Evolutionary conservation across 2,329 filamentous ascomycete genomes (phyloP).

Genomic region (Incumbomyces delicatus): DNA sequence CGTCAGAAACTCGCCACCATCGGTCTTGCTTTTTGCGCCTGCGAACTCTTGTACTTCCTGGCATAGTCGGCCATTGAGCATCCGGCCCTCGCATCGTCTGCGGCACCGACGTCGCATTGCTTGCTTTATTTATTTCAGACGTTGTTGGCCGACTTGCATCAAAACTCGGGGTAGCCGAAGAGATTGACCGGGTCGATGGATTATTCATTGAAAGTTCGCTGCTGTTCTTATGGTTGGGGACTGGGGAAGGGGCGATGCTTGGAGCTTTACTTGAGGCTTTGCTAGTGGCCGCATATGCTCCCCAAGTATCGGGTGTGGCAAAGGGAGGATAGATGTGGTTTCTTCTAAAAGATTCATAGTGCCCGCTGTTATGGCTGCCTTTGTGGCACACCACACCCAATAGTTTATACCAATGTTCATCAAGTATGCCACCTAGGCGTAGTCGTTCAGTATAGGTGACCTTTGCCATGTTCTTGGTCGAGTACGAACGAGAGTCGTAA

Average conservation of each 20-base stretch:
- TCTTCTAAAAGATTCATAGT: conserved; percentile 91
- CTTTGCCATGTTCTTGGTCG: conserved; percentile 89
- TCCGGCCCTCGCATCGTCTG: conserved; percentile 17
- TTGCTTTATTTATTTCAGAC: conserved; percentile 4
- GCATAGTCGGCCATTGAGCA: conserved; percentile 15
- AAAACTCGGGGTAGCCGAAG: conserved; percentile 13
- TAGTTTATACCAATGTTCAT: conserved; percentile 71
- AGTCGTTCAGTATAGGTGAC: conserved; percentile 85
- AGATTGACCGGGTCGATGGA: conserved; percentile 15
- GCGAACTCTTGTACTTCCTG: conserved; percentile 25
- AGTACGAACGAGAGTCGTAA: conserved; percentile 65
- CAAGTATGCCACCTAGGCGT: conserved; percentile 67
- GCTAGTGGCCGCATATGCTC: conserved; percentile 64
- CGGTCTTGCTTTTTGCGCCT: conserved; percentile 60
- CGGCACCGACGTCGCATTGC: conserved; percentile 4
- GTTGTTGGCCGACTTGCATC: conserved; percentile 14
- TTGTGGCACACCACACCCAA: conserved; percentile 87
- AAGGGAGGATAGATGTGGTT: conserved; percentile 72
- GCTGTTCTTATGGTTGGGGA: conserved; percentile 6
- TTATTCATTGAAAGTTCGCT: conserved; percentile 1
- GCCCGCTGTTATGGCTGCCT: conserved; percentile 88
- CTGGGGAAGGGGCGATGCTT: conserved; percentile 45
- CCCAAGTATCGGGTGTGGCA: conserved; percentile 71
- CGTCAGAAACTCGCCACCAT: conserved; percentile 98
- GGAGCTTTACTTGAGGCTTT: conserved; percentile 45